A percentile compares a stretch with the other conserved stretches of the same genome.
phyloP scores from a whole-genome alignment of 2,329 filamentous ascomycete species.

The Diaporthe citrichinensis region DNA sequence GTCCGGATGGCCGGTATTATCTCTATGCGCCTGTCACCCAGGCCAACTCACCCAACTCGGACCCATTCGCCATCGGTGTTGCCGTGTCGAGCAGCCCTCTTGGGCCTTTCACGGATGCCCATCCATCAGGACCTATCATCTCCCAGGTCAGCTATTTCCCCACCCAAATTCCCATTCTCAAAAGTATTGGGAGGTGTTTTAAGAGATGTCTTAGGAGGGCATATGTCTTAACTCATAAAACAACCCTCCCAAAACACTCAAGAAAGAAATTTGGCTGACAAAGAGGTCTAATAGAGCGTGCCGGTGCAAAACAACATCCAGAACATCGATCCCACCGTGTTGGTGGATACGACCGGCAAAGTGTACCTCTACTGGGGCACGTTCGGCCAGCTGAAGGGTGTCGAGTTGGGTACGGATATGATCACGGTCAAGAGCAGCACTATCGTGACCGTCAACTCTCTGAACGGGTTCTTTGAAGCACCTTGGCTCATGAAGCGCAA shows the following conservation, averaged over 20 bases:
- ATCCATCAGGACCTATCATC: slow-evolving; percentile 53
- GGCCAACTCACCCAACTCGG: slow-evolving; percentile 46
- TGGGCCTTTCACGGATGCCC: slow-evolving; percentile 54
- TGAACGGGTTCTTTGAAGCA: slow-evolving; percentile 55
- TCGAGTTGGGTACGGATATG: slow-evolving; percentile 55
- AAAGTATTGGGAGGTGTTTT: too few relatives aligned
- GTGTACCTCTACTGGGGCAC: slow-evolving; percentile 57
- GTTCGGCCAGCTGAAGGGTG: slow-evolving; percentile 52
- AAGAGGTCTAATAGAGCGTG: too few relatives aligned
- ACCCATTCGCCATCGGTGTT: slow-evolving; percentile 56
- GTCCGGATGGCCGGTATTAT: slow-evolving; percentile 53
- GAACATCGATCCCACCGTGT: slow-evolving; percentile 57
- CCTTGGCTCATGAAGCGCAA: slow-evolving; percentile 55
- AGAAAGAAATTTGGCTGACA: too few relatives aligned
- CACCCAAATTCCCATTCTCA: too few relatives aligned
- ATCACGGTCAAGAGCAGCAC: slow-evolving; percentile 49
- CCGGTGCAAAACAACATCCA: slow-evolving; percentile 52
- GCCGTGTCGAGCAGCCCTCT: slow-evolving; percentile 52
- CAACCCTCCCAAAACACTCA: too few relatives aligned
- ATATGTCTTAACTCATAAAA: too few relatives aligned
- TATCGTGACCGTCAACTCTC: slow-evolving; percentile 43
- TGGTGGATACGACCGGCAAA: slow-evolving; percentile 53
- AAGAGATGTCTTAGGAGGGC: too few relatives aligned
- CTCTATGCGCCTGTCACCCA: slow-evolving; percentile 54
- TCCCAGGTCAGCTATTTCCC: too few relatives aligned